These are phyloP conservation scores for Penicillium lividum DNA, from an alignment of 495 filamentous ascomycete genomes.

Conservation along the genomic window DNA sequence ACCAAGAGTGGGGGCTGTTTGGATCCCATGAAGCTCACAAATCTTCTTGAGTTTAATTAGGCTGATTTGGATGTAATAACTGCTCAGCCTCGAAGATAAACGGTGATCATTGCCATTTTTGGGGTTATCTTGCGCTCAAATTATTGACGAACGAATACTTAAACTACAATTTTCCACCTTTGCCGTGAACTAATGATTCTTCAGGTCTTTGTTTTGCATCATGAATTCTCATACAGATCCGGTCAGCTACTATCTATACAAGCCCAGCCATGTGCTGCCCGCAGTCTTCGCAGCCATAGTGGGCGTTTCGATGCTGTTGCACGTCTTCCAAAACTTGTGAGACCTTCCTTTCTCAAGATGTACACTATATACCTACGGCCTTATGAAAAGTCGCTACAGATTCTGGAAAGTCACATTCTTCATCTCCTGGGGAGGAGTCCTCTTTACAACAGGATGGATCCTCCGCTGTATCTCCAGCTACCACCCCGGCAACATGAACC, in stretches of 20 bases:
- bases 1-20: background rate
- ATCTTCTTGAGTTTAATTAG: background rate
- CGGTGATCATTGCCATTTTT: background rate
- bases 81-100: background rate
- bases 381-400: constrained; percentile 30
- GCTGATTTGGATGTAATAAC: background rate
- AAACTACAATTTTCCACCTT: background rate
- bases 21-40: background rate
- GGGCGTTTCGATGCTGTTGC: constrained; percentile 33
- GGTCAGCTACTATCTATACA: constrained; percentile 32
- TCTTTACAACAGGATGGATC: constrained; percentile 47
- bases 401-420: constrained; percentile 49
- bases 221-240: constrained; percentile 14
- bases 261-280: constrained; percentile 42
- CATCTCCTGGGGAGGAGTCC: constrained; percentile 40
- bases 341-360: background rate
- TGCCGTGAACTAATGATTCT: background rate
- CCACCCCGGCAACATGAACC: constrained; percentile 31
- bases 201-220: background rate
- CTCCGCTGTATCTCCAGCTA: constrained; percentile 40
- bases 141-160: background rate
- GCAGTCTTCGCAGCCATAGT: constrained; percentile 40
- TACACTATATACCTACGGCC: background rate
- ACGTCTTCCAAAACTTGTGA: constrained; percentile 44
- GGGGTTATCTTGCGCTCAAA: background rate